Conservation (phyloP, 2,329 filamentous ascomycete species). For the Colletotrichum incanum region DNA sequence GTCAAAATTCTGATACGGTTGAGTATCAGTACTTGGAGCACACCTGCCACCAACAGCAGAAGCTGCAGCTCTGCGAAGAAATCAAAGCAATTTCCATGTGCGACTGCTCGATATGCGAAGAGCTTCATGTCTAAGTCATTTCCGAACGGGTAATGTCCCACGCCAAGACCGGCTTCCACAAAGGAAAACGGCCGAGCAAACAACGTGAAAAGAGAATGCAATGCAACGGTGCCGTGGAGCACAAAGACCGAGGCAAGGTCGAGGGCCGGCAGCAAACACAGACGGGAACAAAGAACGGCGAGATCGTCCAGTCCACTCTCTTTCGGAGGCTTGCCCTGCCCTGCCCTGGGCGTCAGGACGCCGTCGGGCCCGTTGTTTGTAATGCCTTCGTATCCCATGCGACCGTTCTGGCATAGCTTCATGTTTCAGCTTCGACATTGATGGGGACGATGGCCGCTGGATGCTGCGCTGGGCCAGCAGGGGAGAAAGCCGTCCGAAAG, state of each 20-base stretch:
- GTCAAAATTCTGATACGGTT: rapidly evolving
- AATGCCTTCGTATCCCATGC: conserved; percentile 19
- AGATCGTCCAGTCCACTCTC: neutral
- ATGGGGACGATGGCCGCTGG: conserved; percentile 3
- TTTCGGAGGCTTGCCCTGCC: conserved; percentile 6
- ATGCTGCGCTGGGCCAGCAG: conserved; percentile 14
- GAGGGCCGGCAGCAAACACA: conserved; percentile 23
- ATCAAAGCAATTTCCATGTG: conserved; percentile 5
- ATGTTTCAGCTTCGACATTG: conserved; percentile 35
- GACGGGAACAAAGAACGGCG: conserved; percentile 26
- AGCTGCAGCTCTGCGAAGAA: conserved; percentile 11
- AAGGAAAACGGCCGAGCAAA: conserved; percentile 22
- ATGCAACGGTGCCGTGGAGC: conserved; percentile 25
- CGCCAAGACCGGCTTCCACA: conserved; percentile 1
- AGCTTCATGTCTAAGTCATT: conserved; percentile 1
- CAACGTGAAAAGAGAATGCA: conserved; percentile 10
- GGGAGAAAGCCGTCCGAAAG: conserved; percentile 17
- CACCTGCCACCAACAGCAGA: neutral
- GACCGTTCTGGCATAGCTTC: conserved; percentile 38
- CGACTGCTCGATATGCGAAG: conserved; percentile 6
- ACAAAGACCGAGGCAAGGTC: conserved; percentile 26
- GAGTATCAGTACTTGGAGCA: conserved; percentile 13
- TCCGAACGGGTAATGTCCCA: conserved; percentile 6
- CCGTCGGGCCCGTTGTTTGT: conserved; percentile 20
- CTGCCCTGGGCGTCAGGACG: neutral